Base-by-base conservation (phyloP, 106 monocot species). In the Alisma plantagoaquatica region DNA sequence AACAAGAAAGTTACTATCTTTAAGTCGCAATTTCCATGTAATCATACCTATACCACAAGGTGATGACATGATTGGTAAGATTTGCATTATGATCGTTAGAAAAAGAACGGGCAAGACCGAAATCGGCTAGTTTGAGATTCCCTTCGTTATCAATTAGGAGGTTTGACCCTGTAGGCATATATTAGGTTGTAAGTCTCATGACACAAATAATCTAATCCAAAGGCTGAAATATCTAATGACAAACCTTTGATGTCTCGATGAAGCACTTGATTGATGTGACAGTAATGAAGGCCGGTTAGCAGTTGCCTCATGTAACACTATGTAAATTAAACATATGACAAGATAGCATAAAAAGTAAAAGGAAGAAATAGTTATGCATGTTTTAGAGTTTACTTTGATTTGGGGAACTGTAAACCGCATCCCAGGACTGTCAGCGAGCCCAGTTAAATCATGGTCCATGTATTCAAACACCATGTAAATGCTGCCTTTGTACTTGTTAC, bases 391-490 rank as follows among this genome's bases (percentile, higher is more conserved):
- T 75, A 98, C 96, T 74, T 98, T 98, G 46, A 98, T 90, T 57
- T 98, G 96, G 21, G 96, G 82, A 35, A 98, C 78, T 10, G 84
- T 72, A 57, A 98, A 90, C 33, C 85, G 58, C 96, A 98, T 85
- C 20, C 81, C 96, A 57, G 90, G 85, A 45, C 90, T 77, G 67
- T 90, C 90, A 21, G 84, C 65, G 31, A 98, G 71, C 4, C 96
- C 96, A 23, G 96, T 98, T 31, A 98, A 58, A 67, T 98, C 96
- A 79, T 98, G 96, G 62, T 98, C 96, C 96, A 98, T 98, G 48
- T 98, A 98, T 61, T 98, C 96, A 64, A 98, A 98, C 27, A 98
- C 96, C 96, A 98, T 98, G 41, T 98, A 98, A 51, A 98, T 90
- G 66, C 76, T 79, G 31, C 90, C 96, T 35, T 86, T 98, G 47